phyloP scores from a whole-genome alignment of 345 rosid species.

The Brassica cretica region DNA sequence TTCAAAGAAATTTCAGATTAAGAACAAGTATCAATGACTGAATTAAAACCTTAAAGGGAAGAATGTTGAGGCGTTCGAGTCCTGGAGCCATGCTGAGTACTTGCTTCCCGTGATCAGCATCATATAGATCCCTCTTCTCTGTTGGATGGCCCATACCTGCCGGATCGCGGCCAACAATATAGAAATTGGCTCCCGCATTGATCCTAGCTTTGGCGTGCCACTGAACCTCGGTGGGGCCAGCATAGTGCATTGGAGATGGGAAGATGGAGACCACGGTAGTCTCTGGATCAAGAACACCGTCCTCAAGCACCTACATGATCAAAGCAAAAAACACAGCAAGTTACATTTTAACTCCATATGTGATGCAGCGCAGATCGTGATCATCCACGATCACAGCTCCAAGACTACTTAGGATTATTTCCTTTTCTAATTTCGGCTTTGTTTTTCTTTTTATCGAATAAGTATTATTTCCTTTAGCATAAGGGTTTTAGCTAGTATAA shows the following conservation, averaged over 20 bases:
- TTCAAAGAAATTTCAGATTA: background rate
- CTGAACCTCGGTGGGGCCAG: conserved; percentile 98
- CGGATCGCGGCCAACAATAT: conserved; percentile 95
- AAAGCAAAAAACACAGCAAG: background rate
- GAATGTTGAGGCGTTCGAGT: conserved; percentile 87
- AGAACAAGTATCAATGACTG: background rate
- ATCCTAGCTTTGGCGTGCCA: conserved; percentile 99
- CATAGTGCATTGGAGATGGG: conserved; percentile 98
- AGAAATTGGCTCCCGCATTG: conserved; percentile 97
- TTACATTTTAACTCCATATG: background rate
- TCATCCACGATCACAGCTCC: too few relatives aligned
- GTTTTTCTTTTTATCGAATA: too few relatives aligned
- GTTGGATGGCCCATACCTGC: conserved; percentile 96
- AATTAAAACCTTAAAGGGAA: conserved; percentile 77
- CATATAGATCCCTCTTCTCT: conserved; percentile 87
- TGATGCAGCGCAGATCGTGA: too few relatives aligned
- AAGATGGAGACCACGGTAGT: conserved; percentile 95
- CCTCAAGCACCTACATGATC: conserved; percentile 78
- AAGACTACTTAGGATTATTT: too few relatives aligned
- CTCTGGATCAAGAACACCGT: conserved; percentile 95
- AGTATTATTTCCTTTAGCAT: too few relatives aligned
- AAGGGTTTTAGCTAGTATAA: too few relatives aligned
- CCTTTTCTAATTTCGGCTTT: too few relatives aligned
- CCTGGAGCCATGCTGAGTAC: conserved; percentile 96
- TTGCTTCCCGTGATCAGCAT: conserved; percentile 95